Base-by-base conservation (phyloP, 306 rosid genomes). In the Fragaria vesca region DNA sequence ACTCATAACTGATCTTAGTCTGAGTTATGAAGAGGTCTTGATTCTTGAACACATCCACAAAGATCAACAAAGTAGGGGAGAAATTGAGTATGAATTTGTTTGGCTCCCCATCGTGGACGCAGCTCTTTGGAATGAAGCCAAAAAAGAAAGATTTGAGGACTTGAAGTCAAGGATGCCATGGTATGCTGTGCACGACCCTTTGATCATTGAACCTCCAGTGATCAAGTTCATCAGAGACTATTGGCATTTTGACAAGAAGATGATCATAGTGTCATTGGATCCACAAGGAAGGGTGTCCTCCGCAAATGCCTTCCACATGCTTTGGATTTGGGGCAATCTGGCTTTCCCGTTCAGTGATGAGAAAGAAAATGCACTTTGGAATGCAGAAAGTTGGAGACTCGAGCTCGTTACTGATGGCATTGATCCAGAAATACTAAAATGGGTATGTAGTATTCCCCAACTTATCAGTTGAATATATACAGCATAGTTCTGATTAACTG, bases 251-350 rank as follows among this genome's bases (percentile, higher is more conserved):
- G 71, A 86, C 51, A 92, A 92, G 88, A 94, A 73, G 69, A 79
- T 90, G 72, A 90, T 92, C 74, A 18, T 94, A 26, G 98, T 92
- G 42, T 82, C 92, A 42, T 77, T 90, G 81, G 98, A 94, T 87
- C 95, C 93, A 72, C 90, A 83, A 45, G 98, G 97, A 2, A 92
- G 72, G 69, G 91, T 94, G 58, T 79, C 81, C 24, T 89, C 92
- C 11, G 75, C 58, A 9, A 94, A 94, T 87, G 97, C 97, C 32
- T 72, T 84, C 62, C 90, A 92, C 78, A 92, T 90, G 97, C 66
- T 94, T 45, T 92, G 95, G 93, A 91, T 94, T 57, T 94, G 97
- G 97, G 97, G 91, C 0, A 89, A 85, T 76, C 51, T 79, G 79
- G 93, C 98, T 42, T 89, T 82, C 84, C 97, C 98, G 9, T 94